Conservation (phyloP, 2,329 filamentous ascomycete species). For the Magnaporthiopsis poae region DNA sequence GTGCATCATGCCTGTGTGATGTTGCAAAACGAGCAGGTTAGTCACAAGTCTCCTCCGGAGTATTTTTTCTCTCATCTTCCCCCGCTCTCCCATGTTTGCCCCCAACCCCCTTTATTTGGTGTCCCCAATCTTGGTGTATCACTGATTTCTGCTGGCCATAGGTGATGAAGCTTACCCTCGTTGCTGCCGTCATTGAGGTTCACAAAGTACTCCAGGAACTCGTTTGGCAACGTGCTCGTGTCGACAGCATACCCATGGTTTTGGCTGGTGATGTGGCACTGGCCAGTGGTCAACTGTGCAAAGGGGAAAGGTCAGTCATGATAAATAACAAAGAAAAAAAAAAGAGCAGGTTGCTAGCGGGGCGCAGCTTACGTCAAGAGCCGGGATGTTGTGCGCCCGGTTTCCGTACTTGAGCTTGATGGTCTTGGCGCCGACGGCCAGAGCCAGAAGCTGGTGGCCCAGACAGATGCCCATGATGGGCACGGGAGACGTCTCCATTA, state of each 20-base stretch:
- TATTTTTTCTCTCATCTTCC: background rate
- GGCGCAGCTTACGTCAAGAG: conserved; percentile 49
- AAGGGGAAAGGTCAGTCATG: background rate
- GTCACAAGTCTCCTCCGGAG: background rate
- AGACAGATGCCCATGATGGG: conserved; percentile 98
- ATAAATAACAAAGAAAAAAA: too few species aligned
- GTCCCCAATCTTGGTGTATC: too few species aligned
- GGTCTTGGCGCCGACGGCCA: conserved; percentile 78
- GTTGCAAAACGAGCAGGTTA: background rate
- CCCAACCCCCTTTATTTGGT: background rate
- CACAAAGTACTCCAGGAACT: conserved; percentile 97
- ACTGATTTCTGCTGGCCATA: background rate
- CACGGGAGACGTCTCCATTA: conserved; percentile 84
- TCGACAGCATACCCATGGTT: conserved; percentile 98
- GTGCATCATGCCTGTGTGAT: conserved; percentile 66
- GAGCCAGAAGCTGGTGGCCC: conserved; percentile 87
- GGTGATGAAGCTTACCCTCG: conserved; percentile 49
- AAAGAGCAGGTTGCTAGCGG: background rate
- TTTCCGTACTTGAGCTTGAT: conserved; percentile 99
- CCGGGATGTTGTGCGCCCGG: conserved; percentile 96
- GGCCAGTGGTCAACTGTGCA: conserved; percentile 65
- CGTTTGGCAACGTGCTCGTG: conserved; percentile 64
- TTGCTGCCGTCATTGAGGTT: conserved; percentile 97
- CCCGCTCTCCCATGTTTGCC: background rate
- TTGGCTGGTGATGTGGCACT: conserved; percentile 97